Evolutionary conservation across 2,329 filamentous ascomycete species (phyloP), one percentile per base, ranked within the genome.

Genomic region (Pyrenochaeta sp.): DNA sequence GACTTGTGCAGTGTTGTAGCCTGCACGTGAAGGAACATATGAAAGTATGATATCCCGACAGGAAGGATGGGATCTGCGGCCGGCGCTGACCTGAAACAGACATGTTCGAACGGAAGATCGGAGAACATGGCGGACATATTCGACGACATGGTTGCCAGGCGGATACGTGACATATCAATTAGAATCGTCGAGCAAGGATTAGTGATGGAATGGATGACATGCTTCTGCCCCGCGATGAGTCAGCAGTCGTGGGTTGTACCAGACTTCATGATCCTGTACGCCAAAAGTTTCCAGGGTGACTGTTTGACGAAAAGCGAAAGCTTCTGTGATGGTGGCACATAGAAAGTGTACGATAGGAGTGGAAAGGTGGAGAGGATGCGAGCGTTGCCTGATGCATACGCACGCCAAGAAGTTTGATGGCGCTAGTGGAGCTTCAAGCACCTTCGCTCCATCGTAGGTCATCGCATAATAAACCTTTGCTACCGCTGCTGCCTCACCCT

Each of bases 391-490:
- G 19, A 30, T 48, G 30, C 42, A 39, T 52, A 52, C 57, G 55
- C 48, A 52, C 40, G 63, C 63, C 63, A 62, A 62, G 61, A 58
- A 46, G 59, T 64, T 54, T 59, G 53, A 52, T 54, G 51, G 48
- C 50, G 61, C 56, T 63, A 61, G 30, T 24, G 58, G 60, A 67
- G 61, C 64, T 68, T 65, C 57, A 28, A 66, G 64, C 58, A 67
- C 64, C 65, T 65, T 68, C 60, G 58, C 44, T 48, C 56, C 25
- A 44, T 49, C 52, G 50, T 59, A 65, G 57, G 50, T 60, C 58
- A 61, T 59, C 64, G 52, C 58, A 52, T 57, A 61, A 64, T 40
- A 56, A 19, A 56, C 30, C 49, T 53, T 47, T 50, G 43, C 42
- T 42, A 42, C 39, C 30, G 27, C 58, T 53, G 59, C 61, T 64